A percentile compares a stretch with the other conserved stretches of the same genome.
Conservation (phyloP, 768 basidiomycete genomes). For the Lactarius vividus region DNA sequence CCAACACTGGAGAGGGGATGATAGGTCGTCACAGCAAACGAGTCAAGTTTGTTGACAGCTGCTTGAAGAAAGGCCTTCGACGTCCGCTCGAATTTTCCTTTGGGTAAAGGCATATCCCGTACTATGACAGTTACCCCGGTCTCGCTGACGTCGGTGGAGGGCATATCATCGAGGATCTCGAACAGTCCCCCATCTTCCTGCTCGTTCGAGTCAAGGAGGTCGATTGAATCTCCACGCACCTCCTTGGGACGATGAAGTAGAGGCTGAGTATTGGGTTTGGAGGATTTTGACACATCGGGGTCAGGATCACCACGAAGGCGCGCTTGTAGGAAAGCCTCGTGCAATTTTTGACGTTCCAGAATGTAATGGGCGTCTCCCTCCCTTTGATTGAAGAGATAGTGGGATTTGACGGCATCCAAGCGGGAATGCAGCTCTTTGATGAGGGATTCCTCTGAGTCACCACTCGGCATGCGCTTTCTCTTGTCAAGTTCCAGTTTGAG, state of each 20-base stretch:
- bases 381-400: slow-evolving; percentile 70
- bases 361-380: slow-evolving; percentile 62
- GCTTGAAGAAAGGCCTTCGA: slow-evolving; percentile 75
- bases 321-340: slow-evolving; percentile 44
- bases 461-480: slow-evolving; percentile 34
- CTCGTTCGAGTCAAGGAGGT: slow-evolving; percentile 52
- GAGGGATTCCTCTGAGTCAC: slow-evolving; percentile 33
- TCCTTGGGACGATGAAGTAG: slow-evolving; percentile 17
- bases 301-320: slow-evolving; percentile 36
- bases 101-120: slow-evolving; percentile 78
- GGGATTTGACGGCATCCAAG: slow-evolving; percentile 46
- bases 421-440: slow-evolving; percentile 44
- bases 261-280: slow-evolving; percentile 3
- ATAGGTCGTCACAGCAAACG: slow-evolving; percentile 74
- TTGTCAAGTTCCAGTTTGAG: slow-evolving; percentile 56
- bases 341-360: slow-evolving; percentile 50
- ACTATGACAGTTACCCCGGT: slow-evolving; percentile 52
- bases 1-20: slow-evolving; percentile 61
- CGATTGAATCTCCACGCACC: slow-evolving; percentile 27
- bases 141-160: slow-evolving; percentile 52
- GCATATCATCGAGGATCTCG: slow-evolving; percentile 66
- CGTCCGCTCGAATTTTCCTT: slow-evolving; percentile 77
- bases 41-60: slow-evolving; percentile 62
- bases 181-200: slow-evolving; percentile 63
- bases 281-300: neutral